phyloP scores from a whole-genome alignment of 129 eudicot species.

The Artemisia annua region DNA sequence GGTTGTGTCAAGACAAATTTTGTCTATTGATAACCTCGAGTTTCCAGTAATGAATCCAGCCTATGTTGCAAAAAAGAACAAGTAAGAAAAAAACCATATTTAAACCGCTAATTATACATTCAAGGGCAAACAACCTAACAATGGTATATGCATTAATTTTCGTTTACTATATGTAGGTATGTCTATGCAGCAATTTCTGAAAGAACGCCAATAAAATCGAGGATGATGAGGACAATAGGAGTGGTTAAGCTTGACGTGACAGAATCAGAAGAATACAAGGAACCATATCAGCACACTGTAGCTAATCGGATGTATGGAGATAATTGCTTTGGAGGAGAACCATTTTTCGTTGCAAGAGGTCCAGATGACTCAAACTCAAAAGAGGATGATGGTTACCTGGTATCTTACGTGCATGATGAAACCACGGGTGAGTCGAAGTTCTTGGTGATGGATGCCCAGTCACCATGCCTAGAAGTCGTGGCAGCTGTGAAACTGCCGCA shows the following conservation, averaged over 20 bases:
- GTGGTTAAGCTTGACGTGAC: conserved; percentile 48
- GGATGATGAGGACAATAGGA: conserved; percentile 37
- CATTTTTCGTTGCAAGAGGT: conserved; percentile 48
- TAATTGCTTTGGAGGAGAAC: conserved; percentile 60
- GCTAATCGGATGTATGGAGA: conserved; percentile 49
- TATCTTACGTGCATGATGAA: conserved; percentile 53
- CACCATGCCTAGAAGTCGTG: conserved; percentile 47
- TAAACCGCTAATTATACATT: neutral
- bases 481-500: conserved; percentile 55
- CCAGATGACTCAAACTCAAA: conserved; percentile 30
- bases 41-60: conserved; percentile 16
- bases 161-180: conserved; percentile 27
- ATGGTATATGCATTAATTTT: no score
- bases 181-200: conserved; percentile 52
- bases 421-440: conserved; percentile 47
- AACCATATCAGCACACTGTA: conserved; percentile 46
- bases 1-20: neutral
- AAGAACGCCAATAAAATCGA: conserved; percentile 28
- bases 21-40: neutral
- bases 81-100: neutral
- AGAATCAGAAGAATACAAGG: conserved; percentile 22
- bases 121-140: neutral
- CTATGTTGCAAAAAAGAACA: conserved; percentile 11
- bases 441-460: conserved; percentile 64
- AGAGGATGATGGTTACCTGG: conserved; percentile 62